A percentile compares a stretch with the other conserved stretches of the same genome.
These are phyloP conservation scores for Oryza longistaminata DNA, from an alignment of 176 grass and related monocot species.

Conservation along the genomic window DNA sequence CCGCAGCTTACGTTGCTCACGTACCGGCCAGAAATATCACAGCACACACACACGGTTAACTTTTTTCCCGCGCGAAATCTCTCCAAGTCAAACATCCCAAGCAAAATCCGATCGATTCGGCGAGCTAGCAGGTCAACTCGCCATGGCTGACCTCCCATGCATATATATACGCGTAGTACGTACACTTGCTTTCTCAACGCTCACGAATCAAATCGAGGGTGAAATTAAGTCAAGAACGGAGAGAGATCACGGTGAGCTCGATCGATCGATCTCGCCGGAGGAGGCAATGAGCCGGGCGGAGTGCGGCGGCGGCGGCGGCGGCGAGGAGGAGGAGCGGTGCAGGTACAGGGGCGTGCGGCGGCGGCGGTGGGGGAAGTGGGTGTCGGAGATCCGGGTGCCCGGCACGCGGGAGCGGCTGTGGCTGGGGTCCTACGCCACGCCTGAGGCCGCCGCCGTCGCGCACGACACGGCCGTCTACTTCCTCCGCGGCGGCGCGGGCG, in stretches of 20 bases:
- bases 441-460: constrained; percentile 63
- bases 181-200: background rate
- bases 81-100: background rate
- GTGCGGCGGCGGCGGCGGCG: background rate
- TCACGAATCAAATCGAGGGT: too few relatives aligned
- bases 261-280: background rate
- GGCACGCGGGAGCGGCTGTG: constrained; percentile 69
- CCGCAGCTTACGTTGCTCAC: background rate
- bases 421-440: constrained; percentile 66
- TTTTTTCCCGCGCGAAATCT: background rate
- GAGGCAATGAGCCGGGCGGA: constrained; percentile 18
- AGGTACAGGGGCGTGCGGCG: constrained; percentile 85
- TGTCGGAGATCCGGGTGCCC: constrained; percentile 89
- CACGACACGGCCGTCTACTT: constrained; percentile 89
- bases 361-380: constrained; percentile 92
- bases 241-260: background rate
- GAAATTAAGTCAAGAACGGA: background rate
- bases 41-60: background rate
- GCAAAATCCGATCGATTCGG: background rate
- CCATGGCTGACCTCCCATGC: background rate
- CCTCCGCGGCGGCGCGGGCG: constrained; percentile 44
- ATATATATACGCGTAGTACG: background rate
- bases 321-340: constrained; percentile 29
- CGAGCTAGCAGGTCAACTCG: background rate
- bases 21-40: background rate